Evolutionary conservation across 441 rosid genomes (phyloP).

Genomic region (Syzygium syzygioides): DNA sequence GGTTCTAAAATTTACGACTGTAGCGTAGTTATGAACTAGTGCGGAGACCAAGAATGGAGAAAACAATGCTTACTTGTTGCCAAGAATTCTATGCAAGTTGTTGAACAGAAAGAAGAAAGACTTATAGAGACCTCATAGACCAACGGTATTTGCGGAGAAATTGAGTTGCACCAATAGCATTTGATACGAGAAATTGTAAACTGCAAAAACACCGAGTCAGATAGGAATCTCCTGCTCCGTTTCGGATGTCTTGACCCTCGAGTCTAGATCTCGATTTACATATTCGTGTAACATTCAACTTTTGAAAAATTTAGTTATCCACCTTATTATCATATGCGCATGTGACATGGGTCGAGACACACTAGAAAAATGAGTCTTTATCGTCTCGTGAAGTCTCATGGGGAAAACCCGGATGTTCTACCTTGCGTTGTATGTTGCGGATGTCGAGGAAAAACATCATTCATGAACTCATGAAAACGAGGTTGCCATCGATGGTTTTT

Average conservation of each 20-base stretch:
- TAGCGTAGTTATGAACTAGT: no score
- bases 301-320: not conserved
- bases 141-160: not conserved
- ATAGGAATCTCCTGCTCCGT: not conserved
- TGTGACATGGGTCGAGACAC: not conserved
- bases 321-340: not conserved
- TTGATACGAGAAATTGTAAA: not conserved
- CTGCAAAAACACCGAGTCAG: not conserved
- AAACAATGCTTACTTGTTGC: not conserved
- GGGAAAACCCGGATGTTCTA: not conserved
- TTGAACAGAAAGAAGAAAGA: not conserved
- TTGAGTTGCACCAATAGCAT: not conserved
- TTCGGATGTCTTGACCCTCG: not conserved
- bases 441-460: not conserved
- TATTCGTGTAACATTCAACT: not conserved
- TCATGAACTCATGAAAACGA: not conserved
- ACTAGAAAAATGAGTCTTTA: not conserved
- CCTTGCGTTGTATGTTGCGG: not conserved
- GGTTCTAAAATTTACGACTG: not conserved
- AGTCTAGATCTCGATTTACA: not conserved
- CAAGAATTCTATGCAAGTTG: not conserved
- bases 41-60: not conserved
- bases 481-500: not conserved
- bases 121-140: not conserved
- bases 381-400: not conserved